Conservation (phyloP, 2,329 filamentous ascomycete species). For the Paraconiothyrium brasiliense region DNA sequence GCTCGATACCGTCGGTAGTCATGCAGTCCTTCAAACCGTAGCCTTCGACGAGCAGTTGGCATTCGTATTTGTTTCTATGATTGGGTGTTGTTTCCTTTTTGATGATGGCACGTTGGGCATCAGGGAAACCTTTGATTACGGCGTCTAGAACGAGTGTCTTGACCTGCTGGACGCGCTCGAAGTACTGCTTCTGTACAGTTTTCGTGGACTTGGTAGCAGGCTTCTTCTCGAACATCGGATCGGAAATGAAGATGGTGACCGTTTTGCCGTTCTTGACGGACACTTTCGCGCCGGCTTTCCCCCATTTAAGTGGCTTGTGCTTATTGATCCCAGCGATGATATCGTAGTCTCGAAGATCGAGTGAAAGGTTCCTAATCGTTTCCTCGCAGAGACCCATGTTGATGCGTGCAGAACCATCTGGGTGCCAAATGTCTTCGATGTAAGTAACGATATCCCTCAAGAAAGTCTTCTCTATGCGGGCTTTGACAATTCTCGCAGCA, state of each 20-base stretch:
- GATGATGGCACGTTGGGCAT: slow-evolving; percentile 87
- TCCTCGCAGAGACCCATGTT: slow-evolving; percentile 83
- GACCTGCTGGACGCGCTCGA: slow-evolving; percentile 83
- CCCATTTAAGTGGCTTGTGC: slow-evolving; percentile 84
- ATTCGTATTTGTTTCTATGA: slow-evolving; percentile 68
- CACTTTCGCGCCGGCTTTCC: slow-evolving; percentile 68
- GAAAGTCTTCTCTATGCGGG: slow-evolving; percentile 93
- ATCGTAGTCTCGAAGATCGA: slow-evolving; percentile 78
- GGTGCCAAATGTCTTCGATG: slow-evolving; percentile 90
- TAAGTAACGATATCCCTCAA: slow-evolving; percentile 81
- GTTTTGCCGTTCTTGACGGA: slow-evolving; percentile 49
- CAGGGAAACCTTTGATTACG: slow-evolving; percentile 89
- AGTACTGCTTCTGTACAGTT: slow-evolving; percentile 66
- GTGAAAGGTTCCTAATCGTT: slow-evolving; percentile 79
- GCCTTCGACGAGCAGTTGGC: slow-evolving; percentile 81
- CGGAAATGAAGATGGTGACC: slow-evolving; percentile 77
- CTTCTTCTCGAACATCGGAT: slow-evolving; percentile 47
- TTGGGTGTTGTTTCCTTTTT: slow-evolving; percentile 77
- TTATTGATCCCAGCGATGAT: slow-evolving; percentile 80
- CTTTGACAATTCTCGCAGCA: slow-evolving; percentile 90
- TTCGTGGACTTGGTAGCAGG: slow-evolving; percentile 40
- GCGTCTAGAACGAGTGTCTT: slow-evolving; percentile 83
- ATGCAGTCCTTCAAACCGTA: slow-evolving; percentile 91
- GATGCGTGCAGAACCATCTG: slow-evolving; percentile 73
- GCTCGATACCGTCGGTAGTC: slow-evolving; percentile 90